Conservation (phyloP, 176 grass and related monocot genomes). For the Canna indica region DNA sequence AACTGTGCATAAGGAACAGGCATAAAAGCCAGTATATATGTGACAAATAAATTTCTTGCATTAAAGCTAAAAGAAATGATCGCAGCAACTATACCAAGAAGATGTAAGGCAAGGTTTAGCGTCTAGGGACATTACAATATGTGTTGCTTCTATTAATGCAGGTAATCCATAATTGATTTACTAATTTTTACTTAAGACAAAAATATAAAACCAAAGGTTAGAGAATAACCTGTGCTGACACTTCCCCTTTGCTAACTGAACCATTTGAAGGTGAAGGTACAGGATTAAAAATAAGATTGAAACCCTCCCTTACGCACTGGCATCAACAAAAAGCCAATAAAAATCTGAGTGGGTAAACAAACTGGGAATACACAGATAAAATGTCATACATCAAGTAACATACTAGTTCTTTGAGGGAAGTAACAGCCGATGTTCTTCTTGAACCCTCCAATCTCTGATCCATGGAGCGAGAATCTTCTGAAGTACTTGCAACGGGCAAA, state of each 20-base stretch:
- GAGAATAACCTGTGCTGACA: constrained; percentile 47
- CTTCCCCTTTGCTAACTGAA: constrained; percentile 35
- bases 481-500: constrained; percentile 54
- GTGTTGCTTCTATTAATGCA: not conserved
- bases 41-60: too few species aligned
- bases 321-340: constrained; percentile 20
- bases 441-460: constrained; percentile 33
- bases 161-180: not conserved
- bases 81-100: not conserved
- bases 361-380: constrained; percentile 15
- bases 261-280: constrained; percentile 37
- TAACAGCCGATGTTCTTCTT: constrained; percentile 34
- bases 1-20: not conserved
- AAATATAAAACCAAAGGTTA: constrained; percentile 16
- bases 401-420: constrained; percentile 71
- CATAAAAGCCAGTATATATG: not conserved
- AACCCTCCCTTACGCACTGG: constrained; percentile 61
- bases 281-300: constrained; percentile 51
- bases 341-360: constrained; percentile 8
- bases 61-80: not conserved
- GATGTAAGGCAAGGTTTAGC: not conserved
- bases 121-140: too few species aligned
- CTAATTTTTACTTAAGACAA: constrained; percentile 16
- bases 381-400: constrained; percentile 13
- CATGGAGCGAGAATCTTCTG: constrained; percentile 40